Base-by-base conservation (phyloP, 768 basidiomycete genomes). In the Amanita rubescens region DNA sequence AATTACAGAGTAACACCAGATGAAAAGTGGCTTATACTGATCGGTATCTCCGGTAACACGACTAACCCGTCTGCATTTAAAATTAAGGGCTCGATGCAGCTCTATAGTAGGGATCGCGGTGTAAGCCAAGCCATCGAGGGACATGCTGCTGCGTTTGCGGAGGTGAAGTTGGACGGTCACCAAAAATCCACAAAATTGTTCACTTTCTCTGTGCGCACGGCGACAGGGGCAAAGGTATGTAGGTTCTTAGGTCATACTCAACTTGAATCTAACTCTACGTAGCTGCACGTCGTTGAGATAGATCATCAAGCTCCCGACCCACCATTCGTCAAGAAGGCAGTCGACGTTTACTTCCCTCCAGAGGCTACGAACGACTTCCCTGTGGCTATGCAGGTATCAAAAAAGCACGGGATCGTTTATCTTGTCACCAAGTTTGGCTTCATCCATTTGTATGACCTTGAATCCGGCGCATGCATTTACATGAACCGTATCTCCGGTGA, bases 401-500 rank as follows among this genome's bases (percentile, higher is more conserved):
- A 87, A 69, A 90, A 91, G 68, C 94, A 96, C 69, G 95, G 96
- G 33, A 92, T 99, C 69, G 75, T 96, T 63, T 99, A 94, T 73
- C 80, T 99, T 54, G 91, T 97, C 65, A 98, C 96, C 53, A 99
- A 99, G 69, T 98, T 92, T 67, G 96, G 96, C 38, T 99, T 99
- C 74, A 98, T 99, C 65, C 96, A 98, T 69, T 80, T 99, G 12
- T 99, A 99, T 70, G 96, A 99, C 70, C 82, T 98, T 58, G 96
- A 99, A 70, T 82, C 93, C 8, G 96, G 94, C 54, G 86, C 91
- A 41, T 98, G 96, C 72, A 84, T 99, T 55, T 99, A 98, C 76
- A 99, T 99, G 96, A 99, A 99, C 79, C 89, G 96, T 59, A 99
- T 99, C 67, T 94, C 91, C 39, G 95, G 96, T 32, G 96, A 99